Base-by-base conservation (phyloP, 129 eudicot species). In the Chrysanthemum makinoi region DNA sequence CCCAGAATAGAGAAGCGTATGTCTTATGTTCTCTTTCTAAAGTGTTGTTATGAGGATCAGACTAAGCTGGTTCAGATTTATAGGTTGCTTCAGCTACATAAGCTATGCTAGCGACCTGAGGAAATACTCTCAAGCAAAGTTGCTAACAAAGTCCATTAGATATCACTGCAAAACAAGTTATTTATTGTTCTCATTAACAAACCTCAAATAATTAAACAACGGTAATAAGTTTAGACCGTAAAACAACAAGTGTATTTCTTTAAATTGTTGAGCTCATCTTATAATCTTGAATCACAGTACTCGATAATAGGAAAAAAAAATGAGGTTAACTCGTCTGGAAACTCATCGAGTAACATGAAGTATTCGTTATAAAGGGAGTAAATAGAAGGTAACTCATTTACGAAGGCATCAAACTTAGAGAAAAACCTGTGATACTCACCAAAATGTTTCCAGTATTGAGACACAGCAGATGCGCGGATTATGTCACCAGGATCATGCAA, bases 101-200 rank as follows among this genome's bases (percentile, higher is more conserved):
- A 33, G 67, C 73, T 54, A 89, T 52, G 44, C 67, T 56, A 58
- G 83, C 73, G 28, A 89, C 72, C 65, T 86, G 89, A 0, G 93
- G 88, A 35, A 80, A 86, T 50, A 5, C 18, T 82, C 30, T 84
- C 67, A 74, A n/a, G 72, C 90, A 89, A 43, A 86, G 56, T 68
- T 78, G 82, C 79, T 86, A 86, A 49, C 85, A 81, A 18, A 89
- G 72, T 61, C 88, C 93, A 74, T 80, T 72, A 49, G 86, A 28
- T 61, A 84, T 72, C 70, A 89, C 93, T 89, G 89, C 77, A 74
- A 2, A 49, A 65, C 20, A 48, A 67, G 46, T 13, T 8, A 13
- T 48, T 48, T 48, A 48, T 8, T 48, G 53, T 8, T 9, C 14
- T 48, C 14, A 13, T 48, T 28, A 28, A 28, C 30, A 28, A 2